Base-by-base conservation (phyloP, 208 protist genomes). In the Wallacemonas sp. region DNA sequence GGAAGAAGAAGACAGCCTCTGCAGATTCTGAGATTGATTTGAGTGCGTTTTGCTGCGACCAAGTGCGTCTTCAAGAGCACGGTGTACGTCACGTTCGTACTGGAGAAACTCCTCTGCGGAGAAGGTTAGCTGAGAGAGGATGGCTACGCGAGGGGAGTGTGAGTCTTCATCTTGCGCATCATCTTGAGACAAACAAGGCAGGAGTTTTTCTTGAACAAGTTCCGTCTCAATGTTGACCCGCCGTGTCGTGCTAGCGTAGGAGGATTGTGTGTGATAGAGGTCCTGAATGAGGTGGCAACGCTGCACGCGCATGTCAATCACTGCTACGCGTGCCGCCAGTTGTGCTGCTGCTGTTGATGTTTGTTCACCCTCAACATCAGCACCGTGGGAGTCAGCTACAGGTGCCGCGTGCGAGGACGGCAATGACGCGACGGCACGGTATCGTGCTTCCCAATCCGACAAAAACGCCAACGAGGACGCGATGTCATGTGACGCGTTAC, bases 71-170 rank as follows among this genome's bases (percentile, higher is more conserved):
- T 41, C 9, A 41, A 41, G 14, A 6, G 36, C 36, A 1, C n/a
- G 49, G 15, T 61, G 42, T n/a, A 51, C 39, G 24, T 66, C 65
- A 5, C 66, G 59, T 1, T 38, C 71, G 62, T 74, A 82, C 11
- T 14, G 15, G 5, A 54, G 12, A 36, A 86, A 82, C 68, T 79
- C 75, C 1, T 55, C 39, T 14, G 68, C 79, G 21, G 55, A 68
- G 31, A 73, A 66, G 39, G 74, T 31, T 53, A 74, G 70, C 68
- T 81, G 79, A 14, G 79, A 79, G 36, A 86, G 54, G 0, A 86
- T 62, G 34, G 72, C 67, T 36, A 66, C 45, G 30, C 44, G 26
- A 6, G 15, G 3, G 2, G 58, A 9, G 6, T 9, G 19, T 5
- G 51, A n/a, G 14, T 19, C 11, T 46, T 9, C 19, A n/a, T n/a